Evolutionary conservation across 345 rosid genomes (phyloP), one percentile per base, ranked within the genome.

Genomic region (Populus davidiana): DNA sequence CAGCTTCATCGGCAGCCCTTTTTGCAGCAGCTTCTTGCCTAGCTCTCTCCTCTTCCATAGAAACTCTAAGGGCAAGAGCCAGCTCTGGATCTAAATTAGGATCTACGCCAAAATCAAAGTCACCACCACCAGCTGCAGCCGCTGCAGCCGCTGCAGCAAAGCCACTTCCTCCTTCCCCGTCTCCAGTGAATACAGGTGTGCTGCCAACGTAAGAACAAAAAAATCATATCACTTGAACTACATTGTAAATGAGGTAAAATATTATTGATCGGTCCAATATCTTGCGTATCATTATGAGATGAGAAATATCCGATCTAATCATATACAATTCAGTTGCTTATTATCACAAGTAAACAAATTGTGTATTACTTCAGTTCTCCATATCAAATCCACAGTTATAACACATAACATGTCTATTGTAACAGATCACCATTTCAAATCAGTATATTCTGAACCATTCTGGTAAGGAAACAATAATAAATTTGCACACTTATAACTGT

Each of bases 41-140:
- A 52, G 97, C 94, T 70, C 92, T 89, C 88, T 90, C 94, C 85
- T 88, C 97, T 86, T 92, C 91, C 94, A 92, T 89, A 33, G 97
- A 92, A 80, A 89, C 94, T 78, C 93, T 86, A 77, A 92, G 91
- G 49, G 92, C 96, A 82, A 90, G 93, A 59, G 93, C 96, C 77
- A 91, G 75, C 79, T 91, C 92, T 73, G 93, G 96, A 85, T 91
- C 96, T 41, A 91, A 77, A 78, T 90, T 91, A 79, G 96, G 96
- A 82, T 91, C 96, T 73, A 91, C 94, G 44, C 91, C 92, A 77
- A 90, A 90, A 63, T 91, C 96, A 81, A 77, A 84, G 74, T 85
- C 87, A 20, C 89, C 89, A 71, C 75, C 78, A 29, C 56, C 71
- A 8, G 89, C 92, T n/a, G 91, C 92, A 5, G 91, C 91, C 2